Conservation (phyloP, 805 yeast species). For the Starmerella potacharoeniae region DNA sequence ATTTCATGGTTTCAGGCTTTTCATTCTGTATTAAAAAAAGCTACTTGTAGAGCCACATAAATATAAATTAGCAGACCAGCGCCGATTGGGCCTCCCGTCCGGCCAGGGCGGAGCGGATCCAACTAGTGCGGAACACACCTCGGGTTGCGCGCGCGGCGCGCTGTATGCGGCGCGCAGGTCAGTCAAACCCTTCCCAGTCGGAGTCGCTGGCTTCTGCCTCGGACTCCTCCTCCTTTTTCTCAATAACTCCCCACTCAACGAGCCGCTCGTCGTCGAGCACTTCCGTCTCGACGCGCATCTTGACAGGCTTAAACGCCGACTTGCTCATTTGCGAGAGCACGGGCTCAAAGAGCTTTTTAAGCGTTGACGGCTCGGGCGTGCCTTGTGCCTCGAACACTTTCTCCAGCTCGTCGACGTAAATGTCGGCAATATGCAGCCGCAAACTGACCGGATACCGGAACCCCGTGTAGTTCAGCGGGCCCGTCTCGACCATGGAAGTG, state of each 20-base stretch:
- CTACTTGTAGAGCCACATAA: neutral
- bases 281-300: conserved; percentile 53
- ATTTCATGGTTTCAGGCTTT: neutral
- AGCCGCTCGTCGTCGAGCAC: conserved; percentile 56
- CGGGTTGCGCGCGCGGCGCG: too few relatives aligned
- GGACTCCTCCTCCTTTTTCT: conserved; percentile 2
- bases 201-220: conserved; percentile 16
- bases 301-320: conserved; percentile 49
- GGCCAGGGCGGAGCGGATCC: too few relatives aligned
- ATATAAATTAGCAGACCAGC: neutral
- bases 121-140: too few relatives aligned
- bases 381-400: conserved; percentile 42
- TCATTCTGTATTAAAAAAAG: neutral
- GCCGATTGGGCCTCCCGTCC: neutral
- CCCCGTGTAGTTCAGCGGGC: conserved; percentile 39
- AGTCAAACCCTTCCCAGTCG: conserved; percentile 29
- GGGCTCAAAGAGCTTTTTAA: conserved; percentile 47
- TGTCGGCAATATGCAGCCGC: conserved; percentile 75
- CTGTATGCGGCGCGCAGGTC: neutral
- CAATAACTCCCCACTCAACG: conserved; percentile 43
- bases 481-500: conserved; percentile 32
- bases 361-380: conserved; percentile 36
- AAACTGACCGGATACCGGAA: conserved; percentile 57
- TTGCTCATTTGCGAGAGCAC: conserved; percentile 41
- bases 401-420: conserved; percentile 75